Evolutionary conservation across 1,284 basidiomycete species (phyloP), one percentile per base, ranked within the genome.

Genomic region (Microbotryum intermedium): DNA sequence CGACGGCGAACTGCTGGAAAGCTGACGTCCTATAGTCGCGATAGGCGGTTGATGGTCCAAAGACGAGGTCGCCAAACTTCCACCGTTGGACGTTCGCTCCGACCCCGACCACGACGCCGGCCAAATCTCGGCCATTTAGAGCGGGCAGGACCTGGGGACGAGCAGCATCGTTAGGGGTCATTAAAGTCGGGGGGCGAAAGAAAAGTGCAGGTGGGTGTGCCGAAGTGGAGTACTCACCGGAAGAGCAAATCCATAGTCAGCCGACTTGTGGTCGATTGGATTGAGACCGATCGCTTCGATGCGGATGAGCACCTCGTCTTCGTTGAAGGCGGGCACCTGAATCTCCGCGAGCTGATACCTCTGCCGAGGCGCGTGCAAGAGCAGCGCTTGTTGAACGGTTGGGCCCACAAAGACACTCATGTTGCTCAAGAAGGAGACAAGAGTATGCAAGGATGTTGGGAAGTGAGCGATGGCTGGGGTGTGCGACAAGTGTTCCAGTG

Each of bases 261-360:
- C 34, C 34, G 34, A 39, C 18, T 39, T 39, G 34, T 39, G 34
- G 11, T 39, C 34, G 34, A 61, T 50, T n/a, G 59, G 59, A 39
- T 61, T 61, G 18, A 61, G 47, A 6, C 59, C 59, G n/a, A 61
- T 57, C 3, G 59, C 59, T n/a, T 61, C 59, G 43, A 61, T 45
- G 2, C 55, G 55, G n/a, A 61, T 52, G n/a, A 61, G 47, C 7
- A 57, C 55, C 48, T 61, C 59, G 26, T 61, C 55, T 13, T 30
- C 47, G 11, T 23, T 23, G 26, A 61, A 42, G 18, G 43, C 10
- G 9, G 59, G 59, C 5, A 61, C 23, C 2, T 55, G 54, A 25
- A 53, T 52, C n/a, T 56, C 34, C 7, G 46, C 29, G 50, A 61
- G 45, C 25, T 57, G 11, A 46, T 61, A 61, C 21, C 26, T n/a